Evolutionary conservation across 768 basidiomycete genomes (phyloP).

Genomic region (Tremella yokohamensis): DNA sequence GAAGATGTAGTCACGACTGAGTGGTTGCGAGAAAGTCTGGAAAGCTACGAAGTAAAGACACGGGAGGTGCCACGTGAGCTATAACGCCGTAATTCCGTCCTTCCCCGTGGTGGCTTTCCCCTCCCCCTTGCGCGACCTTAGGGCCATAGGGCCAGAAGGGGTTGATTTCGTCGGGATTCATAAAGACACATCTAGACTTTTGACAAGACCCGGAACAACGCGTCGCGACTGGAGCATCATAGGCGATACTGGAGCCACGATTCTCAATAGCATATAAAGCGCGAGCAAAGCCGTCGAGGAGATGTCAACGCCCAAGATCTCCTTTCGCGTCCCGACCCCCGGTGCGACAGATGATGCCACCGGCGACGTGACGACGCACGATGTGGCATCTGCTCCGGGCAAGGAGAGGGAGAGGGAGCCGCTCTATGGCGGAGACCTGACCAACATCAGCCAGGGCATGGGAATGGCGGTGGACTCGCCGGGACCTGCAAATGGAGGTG

Average conservation of each 20-base stretch:
- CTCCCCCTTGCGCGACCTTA: too few relatives aligned
- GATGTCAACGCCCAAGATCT: constrained; percentile 45
- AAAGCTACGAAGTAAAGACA: background rate
- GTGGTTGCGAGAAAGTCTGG: background rate
- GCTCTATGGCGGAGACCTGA: constrained; percentile 70
- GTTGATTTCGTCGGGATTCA: too few relatives aligned
- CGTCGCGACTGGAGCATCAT: too few relatives aligned
- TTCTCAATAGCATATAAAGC: background rate
- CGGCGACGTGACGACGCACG: constrained; percentile 50
- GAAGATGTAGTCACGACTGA: background rate
- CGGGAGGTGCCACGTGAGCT: background rate
- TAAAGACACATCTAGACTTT: too few relatives aligned
- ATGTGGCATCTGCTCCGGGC: constrained; percentile 73
- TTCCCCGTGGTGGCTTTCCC: too few relatives aligned
- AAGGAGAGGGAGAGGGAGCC: constrained; percentile 88
- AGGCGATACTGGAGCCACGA: background rate
- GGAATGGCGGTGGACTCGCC: constrained; percentile 14
- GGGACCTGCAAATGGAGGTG: constrained; percentile 21
- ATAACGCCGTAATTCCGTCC: background rate
- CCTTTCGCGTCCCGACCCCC: constrained; percentile 33
- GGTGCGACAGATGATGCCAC: constrained; percentile 19
- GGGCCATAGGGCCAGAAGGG: too few relatives aligned
- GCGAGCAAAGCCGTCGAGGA: background rate
- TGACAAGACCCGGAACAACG: too few relatives aligned
- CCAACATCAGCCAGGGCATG: constrained; percentile 58